Evolutionary conservation across 371 early-diverging fungal species (phyloP), one percentile per base, ranked within the genome.

Genomic region (Zychaea mexicana): DNA sequence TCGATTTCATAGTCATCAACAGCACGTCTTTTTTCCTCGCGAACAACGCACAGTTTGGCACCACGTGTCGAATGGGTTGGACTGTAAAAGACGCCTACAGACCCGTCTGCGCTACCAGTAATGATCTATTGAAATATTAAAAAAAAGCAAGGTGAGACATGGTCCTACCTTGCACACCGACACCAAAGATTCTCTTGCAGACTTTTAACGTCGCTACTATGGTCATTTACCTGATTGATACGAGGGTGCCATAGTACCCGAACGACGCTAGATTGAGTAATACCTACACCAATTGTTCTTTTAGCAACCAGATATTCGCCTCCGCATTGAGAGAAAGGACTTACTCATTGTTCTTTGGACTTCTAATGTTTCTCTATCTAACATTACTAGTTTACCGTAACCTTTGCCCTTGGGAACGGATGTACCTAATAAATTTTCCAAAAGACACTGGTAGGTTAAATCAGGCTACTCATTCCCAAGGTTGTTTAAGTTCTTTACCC

Each of bases 181-280:
- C n/a, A n/a, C n/a, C n/a, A n/a, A n/a, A n/a, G n/a, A n/a, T n/a
- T n/a, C n/a, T n/a, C n/a, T n/a, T n/a, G n/a, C n/a, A n/a, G 8
- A 19, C 7, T 4, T 0, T 30, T n/a, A 32, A 56, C 17, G 6
- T 6, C 24, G 2, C 24, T 24, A 31, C 9, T 49, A 7, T n/a
- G 21, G 12, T 31, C 28, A 10, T 57, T 54, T 80, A 83, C 85
- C 81, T 98, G 97, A 67, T 97, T 94, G 71, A 96, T 77, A 33
- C 82, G 85, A 17, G 91, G 85, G 68, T 95, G 93, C 98, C 98
- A 98, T 22, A 89, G 64, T 9, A 94, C 88, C 12, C 84, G 78
- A 21, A 95, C 88, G 1, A 93, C 92, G 62, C 89, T 91, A 6
- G 87, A 84, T 68, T 85, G 71, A 0, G 84, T 73, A 13, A 85